Conservation (phyloP, 2,329 filamentous ascomycete species). For the Xenosphaeropsis pyriputrescens region DNA sequence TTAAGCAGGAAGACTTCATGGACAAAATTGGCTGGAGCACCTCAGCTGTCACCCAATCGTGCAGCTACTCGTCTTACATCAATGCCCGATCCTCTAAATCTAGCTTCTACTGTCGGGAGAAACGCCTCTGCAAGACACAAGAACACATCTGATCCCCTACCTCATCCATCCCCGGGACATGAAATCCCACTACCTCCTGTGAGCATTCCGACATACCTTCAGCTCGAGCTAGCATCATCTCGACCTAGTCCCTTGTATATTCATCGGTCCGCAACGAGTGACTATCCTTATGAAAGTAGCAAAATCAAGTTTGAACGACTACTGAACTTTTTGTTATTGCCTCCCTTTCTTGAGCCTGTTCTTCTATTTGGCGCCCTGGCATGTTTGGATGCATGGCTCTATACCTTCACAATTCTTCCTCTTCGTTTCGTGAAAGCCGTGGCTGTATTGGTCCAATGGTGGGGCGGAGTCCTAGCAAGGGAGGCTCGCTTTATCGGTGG, state of each 20-base stretch:
- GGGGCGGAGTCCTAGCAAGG: slow-evolving; percentile 54
- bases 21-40: too few species aligned
- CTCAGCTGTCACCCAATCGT: too few species aligned
- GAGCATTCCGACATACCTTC: slow-evolving; percentile 50
- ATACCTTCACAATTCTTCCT: slow-evolving; percentile 90
- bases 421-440: slow-evolving; percentile 75
- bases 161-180: slow-evolving; percentile 9
- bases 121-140: not conserved
- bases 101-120: not conserved
- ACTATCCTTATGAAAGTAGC: slow-evolving; percentile 77
- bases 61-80: not conserved
- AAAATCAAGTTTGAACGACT: slow-evolving; percentile 84
- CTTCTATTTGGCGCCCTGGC: slow-evolving; percentile 80
- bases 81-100: not conserved
- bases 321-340: slow-evolving; percentile 74
- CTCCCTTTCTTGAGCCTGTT: slow-evolving; percentile 68
- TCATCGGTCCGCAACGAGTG: slow-evolving; percentile 38
- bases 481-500: slow-evolving; percentile 58
- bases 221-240: slow-evolving; percentile 47
- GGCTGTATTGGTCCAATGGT: slow-evolving; percentile 64
- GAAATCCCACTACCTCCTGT: slow-evolving; percentile 48
- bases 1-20: slow-evolving; percentile 9
- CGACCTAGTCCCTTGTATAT: slow-evolving; percentile 52
- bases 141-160: not conserved
- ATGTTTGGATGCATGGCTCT: slow-evolving; percentile 90